Conservation (phyloP, 2,329 filamentous ascomycete genomes). For the Aphanocladium album region DNA sequence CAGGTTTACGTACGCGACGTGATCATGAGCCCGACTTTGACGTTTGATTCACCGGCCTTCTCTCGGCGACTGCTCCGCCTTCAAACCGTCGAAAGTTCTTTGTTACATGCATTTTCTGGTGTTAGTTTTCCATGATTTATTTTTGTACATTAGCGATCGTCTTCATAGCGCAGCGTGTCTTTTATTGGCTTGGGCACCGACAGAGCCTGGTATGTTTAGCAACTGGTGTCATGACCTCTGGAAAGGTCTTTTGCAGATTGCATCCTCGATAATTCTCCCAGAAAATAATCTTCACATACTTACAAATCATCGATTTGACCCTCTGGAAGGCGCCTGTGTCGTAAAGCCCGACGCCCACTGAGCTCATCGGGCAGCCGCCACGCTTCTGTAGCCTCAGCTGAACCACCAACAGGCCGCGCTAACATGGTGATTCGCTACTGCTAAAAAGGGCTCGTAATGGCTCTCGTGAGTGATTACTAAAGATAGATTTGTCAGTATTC, state of each 20-base stretch:
- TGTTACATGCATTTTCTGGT: neutral
- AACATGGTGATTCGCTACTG: neutral
- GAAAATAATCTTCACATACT: neutral
- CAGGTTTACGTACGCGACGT: slow-evolving; percentile 38
- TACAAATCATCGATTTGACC: too few relatives aligned
- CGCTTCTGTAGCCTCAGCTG: neutral
- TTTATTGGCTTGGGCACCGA: neutral
- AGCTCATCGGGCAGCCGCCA: neutral
- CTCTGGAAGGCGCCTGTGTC: too few relatives aligned
- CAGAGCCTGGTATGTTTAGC: neutral
- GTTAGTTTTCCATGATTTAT: neutral
- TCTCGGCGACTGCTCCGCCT: neutral
- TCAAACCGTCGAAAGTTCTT: neutral
- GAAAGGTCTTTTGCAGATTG: neutral
- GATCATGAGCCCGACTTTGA: slow-evolving; percentile 39
- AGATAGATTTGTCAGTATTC: too few relatives aligned
- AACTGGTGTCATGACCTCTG: neutral
- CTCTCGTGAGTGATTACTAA: neutral
- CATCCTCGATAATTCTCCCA: neutral
- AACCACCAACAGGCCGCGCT: neutral
- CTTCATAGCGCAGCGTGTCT: neutral
- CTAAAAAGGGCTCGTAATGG: neutral
- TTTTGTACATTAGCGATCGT: neutral
- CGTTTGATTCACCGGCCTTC: slow-evolving; percentile 15
- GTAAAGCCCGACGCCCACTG: neutral